Conservation (phyloP, 371 early-diverging fungal genomes). For the Actinomortierella wolfii region DNA sequence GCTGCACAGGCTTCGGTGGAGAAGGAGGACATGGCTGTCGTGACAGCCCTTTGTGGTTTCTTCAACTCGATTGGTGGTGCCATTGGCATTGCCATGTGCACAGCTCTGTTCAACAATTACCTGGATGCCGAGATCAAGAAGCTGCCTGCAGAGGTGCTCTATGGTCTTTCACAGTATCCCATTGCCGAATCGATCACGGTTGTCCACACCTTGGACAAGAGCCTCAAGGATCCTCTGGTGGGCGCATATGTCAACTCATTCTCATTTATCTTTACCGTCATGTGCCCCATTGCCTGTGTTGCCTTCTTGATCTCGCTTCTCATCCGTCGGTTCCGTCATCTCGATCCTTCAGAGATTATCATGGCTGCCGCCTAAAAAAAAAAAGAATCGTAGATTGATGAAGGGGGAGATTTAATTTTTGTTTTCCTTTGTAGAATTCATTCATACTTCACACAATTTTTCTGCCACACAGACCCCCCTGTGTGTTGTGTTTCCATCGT, state of each 20-base stretch:
- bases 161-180: constrained; percentile 6
- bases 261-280: constrained; percentile 52
- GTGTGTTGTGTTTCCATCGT: no score
- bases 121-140: constrained; percentile 8
- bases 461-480: no score
- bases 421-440: no score
- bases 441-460: no score
- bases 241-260: constrained; percentile 50
- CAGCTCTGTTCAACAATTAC: constrained; percentile 53
- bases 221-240: constrained; percentile 41
- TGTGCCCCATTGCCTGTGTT: constrained; percentile 48
- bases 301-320: constrained; percentile 48
- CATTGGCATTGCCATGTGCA: constrained; percentile 61
- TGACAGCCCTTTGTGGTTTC: constrained; percentile 66
- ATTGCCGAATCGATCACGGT: constrained; percentile 41
- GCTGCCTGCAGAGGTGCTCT: not conserved
- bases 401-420: not conserved
- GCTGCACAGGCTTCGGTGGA: constrained; percentile 63
- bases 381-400: not conserved
- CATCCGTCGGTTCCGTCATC: constrained; percentile 36
- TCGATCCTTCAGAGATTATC: constrained; percentile 33
- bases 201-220: constrained; percentile 41
- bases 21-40: constrained; percentile 59
- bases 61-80: constrained; percentile 66
- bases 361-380: constrained; percentile 24